Base-by-base conservation (phyloP, 768 basidiomycete genomes). In the Termitomyces sp. region DNA sequence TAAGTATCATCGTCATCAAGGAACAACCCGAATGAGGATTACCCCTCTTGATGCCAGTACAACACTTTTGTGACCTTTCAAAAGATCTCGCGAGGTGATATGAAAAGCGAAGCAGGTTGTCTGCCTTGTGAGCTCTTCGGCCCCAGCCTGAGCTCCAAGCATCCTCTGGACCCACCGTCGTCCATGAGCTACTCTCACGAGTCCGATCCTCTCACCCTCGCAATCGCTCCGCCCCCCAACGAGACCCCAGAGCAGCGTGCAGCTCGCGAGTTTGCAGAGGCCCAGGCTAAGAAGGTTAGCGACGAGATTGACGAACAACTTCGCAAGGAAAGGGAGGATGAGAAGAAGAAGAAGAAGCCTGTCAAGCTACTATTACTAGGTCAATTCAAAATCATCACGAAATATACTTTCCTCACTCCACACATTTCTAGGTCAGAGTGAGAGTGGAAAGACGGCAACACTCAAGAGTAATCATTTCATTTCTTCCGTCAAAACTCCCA, bases 401-500 rank as follows among this genome's bases (percentile, higher is more conserved):
- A 24, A 45, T 50, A 24, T 33, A 48, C 18, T 55, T 56, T 29
- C 49, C 58, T 24, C 13, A 39, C 7, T 8, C 13, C 26, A 57
- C 16, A 29, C 26, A 51, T 18, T 46, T 62, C 6, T 57, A 79
- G 81, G 81, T 18, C 87, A 88, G 69, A 86, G 85, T 59, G 87
- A 89, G 74, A 88, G 86, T 65, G 89, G 86, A 33, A 92, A 92
- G 70, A 88, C 87, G 0, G 88, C 89, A 28, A 90, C 88, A 0
- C 66, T 92, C 55, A 92, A 92, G 72, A 91, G 88, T 90, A 62
- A 31, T 46, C 4, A 18, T 37, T 33, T 37, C 51, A 28, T 29
- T 60, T 45, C n/a, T 44, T 20, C 34, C 20, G 41, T 47, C 56
- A 56, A 20, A 61, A 45, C 39, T 20, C 9, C 8, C 9, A 20